phyloP scores from a whole-genome alignment of 116 monocot species.

The Cymodocea nodosa region DNA sequence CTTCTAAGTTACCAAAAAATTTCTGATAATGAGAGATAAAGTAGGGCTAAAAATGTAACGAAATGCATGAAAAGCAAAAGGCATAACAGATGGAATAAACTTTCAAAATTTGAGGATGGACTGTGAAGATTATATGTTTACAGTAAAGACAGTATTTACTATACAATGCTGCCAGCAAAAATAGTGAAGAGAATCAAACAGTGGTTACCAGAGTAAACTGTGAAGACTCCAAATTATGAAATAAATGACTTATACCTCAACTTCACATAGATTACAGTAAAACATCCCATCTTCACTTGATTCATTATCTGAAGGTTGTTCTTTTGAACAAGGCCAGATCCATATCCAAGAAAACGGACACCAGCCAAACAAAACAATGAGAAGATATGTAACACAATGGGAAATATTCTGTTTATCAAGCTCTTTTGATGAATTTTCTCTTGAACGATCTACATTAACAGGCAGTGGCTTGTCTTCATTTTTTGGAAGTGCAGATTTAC shows the following conservation, averaged over 20 bases:
- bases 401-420: constrained; percentile 10
- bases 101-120: too few species aligned
- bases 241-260: constrained; percentile 52
- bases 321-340: constrained; percentile 15
- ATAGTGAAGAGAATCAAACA: too few species aligned
- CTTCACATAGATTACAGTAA: constrained; percentile 90
- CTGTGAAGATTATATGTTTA: too few species aligned
- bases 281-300: constrained; percentile 91
- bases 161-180: too few species aligned
- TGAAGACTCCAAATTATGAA: neutral
- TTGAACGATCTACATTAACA: constrained; percentile 3
- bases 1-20: too few species aligned
- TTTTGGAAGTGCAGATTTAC: constrained; percentile 10
- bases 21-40: too few species aligned
- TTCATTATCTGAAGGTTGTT: constrained; percentile 44
- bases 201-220: neutral
- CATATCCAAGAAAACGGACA: constrained; percentile 19
- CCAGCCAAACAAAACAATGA: constrained; percentile 34
- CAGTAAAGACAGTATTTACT: too few species aligned
- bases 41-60: too few species aligned
- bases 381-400: constrained; percentile 4
- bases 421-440: constrained; percentile 15
- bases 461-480: constrained; percentile 15
- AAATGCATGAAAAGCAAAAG: too few species aligned
- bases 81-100: too few species aligned